Evolutionary conservation across 202 grass and related monocot genomes (phyloP), one percentile per base, ranked within the genome.

Genomic region (Zoysia matrella): DNA sequence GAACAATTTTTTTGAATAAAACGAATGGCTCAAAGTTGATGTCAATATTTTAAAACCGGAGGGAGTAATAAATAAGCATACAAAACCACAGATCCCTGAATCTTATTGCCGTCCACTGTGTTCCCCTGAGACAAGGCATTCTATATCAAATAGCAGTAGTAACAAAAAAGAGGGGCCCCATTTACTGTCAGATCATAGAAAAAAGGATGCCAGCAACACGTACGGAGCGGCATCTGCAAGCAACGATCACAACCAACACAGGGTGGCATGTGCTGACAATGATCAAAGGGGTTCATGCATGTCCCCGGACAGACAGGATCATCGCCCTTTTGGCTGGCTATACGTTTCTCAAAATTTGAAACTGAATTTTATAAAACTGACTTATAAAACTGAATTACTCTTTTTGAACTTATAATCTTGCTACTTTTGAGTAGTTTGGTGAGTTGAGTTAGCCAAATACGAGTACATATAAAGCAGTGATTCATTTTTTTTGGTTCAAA

Each of bases 111-210:
- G 60, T 39, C 8, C 12, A 42, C 16, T 14, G 44, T 43, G 5
- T 30, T 49, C 14, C 4, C 1, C 50, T 36, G 30, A 65, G 66
- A 76, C 56, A 80, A 57, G 7, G 49, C 81, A 57, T 71, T 84
- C 76, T 65, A 65, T 51, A 36, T 6, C 71, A 88, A 57, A 76
- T 72, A 76, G 50, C 76, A 52, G 2, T 6, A 47, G 46, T 47
- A 47, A 6, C 46, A 47, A 6, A 3, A 47, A 4, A 52, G 64
- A 65, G 72, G 72, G 55, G 1, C 0, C 77, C 77, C 36, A 39
- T 18, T 40, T 46, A 60, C 60, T 72, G 66, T 72, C 82, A 85
- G 74, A 81, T 85, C 77, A 77, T 36, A 47, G 51, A 64, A 66
- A 39, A 48, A 62, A 76, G 67, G 22, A 44, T 52, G 77, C 14